Evolutionary conservation across 2,329 filamentous ascomycete genomes (phyloP), one percentile per base, ranked within the genome.

Genomic region (Fusarium equiseti): DNA sequence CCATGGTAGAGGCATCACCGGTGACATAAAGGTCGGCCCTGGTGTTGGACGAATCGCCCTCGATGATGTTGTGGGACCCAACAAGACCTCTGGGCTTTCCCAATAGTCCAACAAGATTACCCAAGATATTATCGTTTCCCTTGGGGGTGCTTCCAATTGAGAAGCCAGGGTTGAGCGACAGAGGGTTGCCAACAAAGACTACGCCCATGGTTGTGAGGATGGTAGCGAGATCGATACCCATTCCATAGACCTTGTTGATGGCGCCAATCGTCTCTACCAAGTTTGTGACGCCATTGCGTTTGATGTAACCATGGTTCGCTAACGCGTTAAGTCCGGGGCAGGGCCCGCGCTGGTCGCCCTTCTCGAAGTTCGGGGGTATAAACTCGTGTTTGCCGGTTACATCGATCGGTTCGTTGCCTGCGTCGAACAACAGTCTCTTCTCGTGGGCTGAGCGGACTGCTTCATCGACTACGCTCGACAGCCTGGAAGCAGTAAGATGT

Each of bases 241-340:
- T 66, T 3, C 64, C 64, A 7, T 51, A 66, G 2, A 67, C 46
- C 5, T 67, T 55, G 9, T 73, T 73, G 48, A 73, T 71, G 6
- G 70, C 71, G 2, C 35, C 54, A 0, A 56, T 46, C 6, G 68
- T 66, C 43, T 73, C 71, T 2, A 49, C 48, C 26, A 73, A 31
- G 20, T 67, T 73, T 16, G 64, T 66, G 4, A 73, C 67, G 2
- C 71, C 71, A 16, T 66, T 73, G 6, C 71, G 51, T 11, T 40
- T 71, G 62, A 73, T 71, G 22, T 81, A 82, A 3, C 79, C 79
- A 53, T 81, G 80, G 59, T 81, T 81, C 13, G 79, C 79, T 20
- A 81, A 55, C 0, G 74, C 75, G 45, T 81, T 81, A 18, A 82
- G 73, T 2, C 77, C 80, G 1, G 80, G 79, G 35, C 80, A 82